Conservation (phyloP, 192 early-diverging fungal genomes). For the Linnemannia zychae region DNA sequence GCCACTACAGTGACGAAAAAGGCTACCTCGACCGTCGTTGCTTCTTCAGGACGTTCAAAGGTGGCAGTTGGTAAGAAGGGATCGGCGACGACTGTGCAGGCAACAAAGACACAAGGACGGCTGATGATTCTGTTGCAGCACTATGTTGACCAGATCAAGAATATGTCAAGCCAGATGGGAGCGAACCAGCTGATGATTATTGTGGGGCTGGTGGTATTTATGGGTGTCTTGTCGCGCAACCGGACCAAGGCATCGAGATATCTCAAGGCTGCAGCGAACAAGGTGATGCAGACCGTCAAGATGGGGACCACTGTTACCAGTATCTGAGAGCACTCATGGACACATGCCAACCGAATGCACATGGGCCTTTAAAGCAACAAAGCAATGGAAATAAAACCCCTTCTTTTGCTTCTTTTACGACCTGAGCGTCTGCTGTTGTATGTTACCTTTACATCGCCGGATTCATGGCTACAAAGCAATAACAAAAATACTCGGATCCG, state of each 20-base stretch:
- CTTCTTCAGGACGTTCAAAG: slow-evolving; percentile 10
- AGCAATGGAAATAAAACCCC: too few species aligned
- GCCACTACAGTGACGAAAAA: neutral
- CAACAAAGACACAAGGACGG: slow-evolving; percentile 14
- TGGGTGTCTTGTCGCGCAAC: slow-evolving; percentile 37
- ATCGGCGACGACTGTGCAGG: neutral
- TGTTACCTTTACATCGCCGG: too few species aligned
- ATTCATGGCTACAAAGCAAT: too few species aligned
- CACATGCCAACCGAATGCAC: neutral
- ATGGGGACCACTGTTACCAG: slow-evolving; percentile 51
- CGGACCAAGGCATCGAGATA: slow-evolving; percentile 25
- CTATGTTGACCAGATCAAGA: slow-evolving; percentile 26
- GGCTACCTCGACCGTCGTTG: neutral
- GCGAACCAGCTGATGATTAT: slow-evolving; percentile 38
- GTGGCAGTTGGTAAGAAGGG: slow-evolving; percentile 8
- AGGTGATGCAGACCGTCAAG: slow-evolving; percentile 47
- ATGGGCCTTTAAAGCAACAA: neutral
- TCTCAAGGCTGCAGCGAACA: slow-evolving; percentile 25
- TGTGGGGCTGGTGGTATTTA: slow-evolving; percentile 42
- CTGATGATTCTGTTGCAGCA: slow-evolving; percentile 25
- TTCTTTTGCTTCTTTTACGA: too few species aligned
- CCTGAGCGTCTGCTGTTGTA: too few species aligned
- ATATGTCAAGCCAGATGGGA: slow-evolving; percentile 19
- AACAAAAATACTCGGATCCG: too few species aligned
- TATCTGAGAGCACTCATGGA: neutral